A percentile compares a stretch with the other conserved stretches of the same genome.
phyloP scores from a whole-genome alignment of 148 eudicot genomes.

The Silene latifolia region DNA sequence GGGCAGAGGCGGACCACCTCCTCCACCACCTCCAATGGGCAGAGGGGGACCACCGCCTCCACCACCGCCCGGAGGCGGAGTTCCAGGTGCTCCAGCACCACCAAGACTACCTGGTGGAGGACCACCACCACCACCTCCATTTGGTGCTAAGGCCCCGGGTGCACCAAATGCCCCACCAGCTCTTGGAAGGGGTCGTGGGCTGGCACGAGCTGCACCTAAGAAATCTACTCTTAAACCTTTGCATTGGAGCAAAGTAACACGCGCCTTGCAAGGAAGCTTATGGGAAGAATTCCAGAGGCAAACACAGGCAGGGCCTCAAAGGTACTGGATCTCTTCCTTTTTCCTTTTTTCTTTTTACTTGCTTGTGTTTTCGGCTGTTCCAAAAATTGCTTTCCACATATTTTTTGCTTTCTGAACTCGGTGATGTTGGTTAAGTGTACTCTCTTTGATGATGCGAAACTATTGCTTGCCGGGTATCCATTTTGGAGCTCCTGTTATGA shows the following conservation, averaged over 20 bases:
- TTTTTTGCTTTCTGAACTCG: background rate
- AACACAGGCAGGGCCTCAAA: slow-evolving; percentile 64
- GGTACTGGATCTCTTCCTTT: slow-evolving; percentile 50
- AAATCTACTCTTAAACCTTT: slow-evolving; percentile 74
- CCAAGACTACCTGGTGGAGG: slow-evolving; percentile 63
- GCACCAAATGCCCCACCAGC: slow-evolving; percentile 37
- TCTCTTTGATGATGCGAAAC: background rate
- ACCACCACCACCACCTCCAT: slow-evolving; percentile 76
- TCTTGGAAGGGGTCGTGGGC: slow-evolving; percentile 76
- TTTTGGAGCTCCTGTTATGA: slow-evolving; percentile 1
- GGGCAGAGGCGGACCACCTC: slow-evolving; percentile 40
- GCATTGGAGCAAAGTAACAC: slow-evolving; percentile 97
- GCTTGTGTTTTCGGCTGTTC: background rate
- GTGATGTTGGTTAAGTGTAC: background rate
- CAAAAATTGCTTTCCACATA: background rate
- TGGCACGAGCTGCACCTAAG: slow-evolving; percentile 52
- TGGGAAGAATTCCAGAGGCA: slow-evolving; percentile 88
- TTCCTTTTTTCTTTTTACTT: background rate
- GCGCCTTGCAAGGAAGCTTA: slow-evolving; percentile 88
- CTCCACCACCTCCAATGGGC: slow-evolving; percentile 41
- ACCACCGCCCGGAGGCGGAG: slow-evolving; percentile 48
- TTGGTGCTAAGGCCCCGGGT: slow-evolving; percentile 44
- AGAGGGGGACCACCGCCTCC: slow-evolving; percentile 65
- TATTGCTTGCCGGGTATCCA: background rate
- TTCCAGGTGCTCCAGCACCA: slow-evolving; percentile 54